Base-by-base conservation (phyloP, 208 protist genomes). In the Porcisia hertigi region DNA sequence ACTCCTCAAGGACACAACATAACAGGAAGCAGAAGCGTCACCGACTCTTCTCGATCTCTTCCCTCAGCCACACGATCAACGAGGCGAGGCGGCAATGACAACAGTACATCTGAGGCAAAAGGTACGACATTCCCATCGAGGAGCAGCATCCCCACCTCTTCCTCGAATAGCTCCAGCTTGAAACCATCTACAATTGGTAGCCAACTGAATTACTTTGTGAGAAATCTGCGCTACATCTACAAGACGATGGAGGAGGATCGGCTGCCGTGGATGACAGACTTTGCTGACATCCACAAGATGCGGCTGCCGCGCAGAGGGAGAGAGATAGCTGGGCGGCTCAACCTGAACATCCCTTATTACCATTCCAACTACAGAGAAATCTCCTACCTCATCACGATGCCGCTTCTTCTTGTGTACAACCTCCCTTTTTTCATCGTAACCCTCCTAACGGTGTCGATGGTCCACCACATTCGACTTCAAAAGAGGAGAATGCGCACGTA, bases 281-380 rank as follows among this genome's bases (percentile, higher is more conserved):
- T 95, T 60, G 84, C 88, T 20, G 82, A 91, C 63, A 52, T 70
- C 1, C 60, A 84, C 8, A 87, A 90, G 65, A 88, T 97, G 86
- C 49, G 73, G 41, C 55, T 86, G 11, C 90, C 88, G 12, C 74
- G 71, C 20, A 91, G 80, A 45, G 54, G 52, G 54, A 86, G 81
- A 57, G 91, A 95, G 39, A 64, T 87, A 14, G 54, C 86, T 2
- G 67, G 77, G 11, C 85, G 91, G 0, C 58, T 94, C 52, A 97
- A 97, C 69, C 82, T 97, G 1, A 97, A 97, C 73, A 83, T 97
- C 55, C 90, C 93, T 0, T 95, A 94, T 78, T 97, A 94, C 84
- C 76, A 77, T 11, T 84, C 79, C 64, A 97, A 97, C 82, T 97
- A 97, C 77, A 25, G 88, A 1, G 77, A 90, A 65, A 71, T 95